Evolutionary conservation across 495 filamentous ascomycete species (phyloP), one percentile per base, ranked within the genome.

Genomic region (Aspergillus mulundensis): DNA sequence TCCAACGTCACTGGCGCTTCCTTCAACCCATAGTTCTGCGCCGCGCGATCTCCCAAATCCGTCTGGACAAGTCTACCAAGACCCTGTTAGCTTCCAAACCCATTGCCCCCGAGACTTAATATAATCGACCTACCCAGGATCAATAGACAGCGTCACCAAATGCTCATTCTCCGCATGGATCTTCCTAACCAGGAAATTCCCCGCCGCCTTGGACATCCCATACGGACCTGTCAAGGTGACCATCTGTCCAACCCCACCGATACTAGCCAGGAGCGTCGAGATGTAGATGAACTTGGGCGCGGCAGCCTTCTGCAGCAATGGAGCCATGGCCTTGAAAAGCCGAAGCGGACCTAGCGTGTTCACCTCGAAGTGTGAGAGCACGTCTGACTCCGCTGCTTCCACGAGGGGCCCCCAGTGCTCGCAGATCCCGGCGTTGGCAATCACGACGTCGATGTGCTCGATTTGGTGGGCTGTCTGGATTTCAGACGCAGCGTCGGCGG

Each of bases 401-500:
- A 49, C 23, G 21, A 64, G 24, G 18, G 59, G 54, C 18, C 53
- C 61, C 51, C 49, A 67, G 50, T 64, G 57, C 20, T 70, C 52
- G 56, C 64, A 65, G 12, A 72, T 61, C 3, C 75, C 78, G 0
- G 80, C 77, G 55, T 81, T 82, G 47, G 78, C 73, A 36, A 82
- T 66, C 20, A 81, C 72, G 7, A 76, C 59, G 60, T 83, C 77
- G 38, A 83, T 56, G 19, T 65, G 52, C 1, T n/a, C 28, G 38
- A 65, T 51, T 5, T 20, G 20, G 41, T 65, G 58, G 38, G 59
- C 42, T 15, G 20, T 55, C 19, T 55, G 47, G 15, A 65, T 16
- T 47, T 39, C 15, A 12, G 12, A 45, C 0, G 40, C 25, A 0
- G 59, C 56, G 1, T 61, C 41, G 5, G 19, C 53, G 51, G 75